A percentile compares a stretch with the other conserved stretches of the same genome.
Evolutionary conservation across 768 basidiomycete genomes (phyloP).

Genomic region (Suillus cothurnatus): DNA sequence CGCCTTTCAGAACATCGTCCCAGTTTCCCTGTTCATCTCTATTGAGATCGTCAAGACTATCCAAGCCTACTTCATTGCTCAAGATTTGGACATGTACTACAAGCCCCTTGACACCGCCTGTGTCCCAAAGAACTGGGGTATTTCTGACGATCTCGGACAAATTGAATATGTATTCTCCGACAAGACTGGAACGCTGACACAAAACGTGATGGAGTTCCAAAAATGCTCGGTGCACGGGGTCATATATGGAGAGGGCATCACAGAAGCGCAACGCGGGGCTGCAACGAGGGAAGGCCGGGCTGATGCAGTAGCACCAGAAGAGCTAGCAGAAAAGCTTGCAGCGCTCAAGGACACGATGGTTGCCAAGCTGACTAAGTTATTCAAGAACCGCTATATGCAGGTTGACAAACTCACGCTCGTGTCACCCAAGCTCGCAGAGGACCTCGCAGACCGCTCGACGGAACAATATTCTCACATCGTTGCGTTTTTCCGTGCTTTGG

Average conservation of each 20-base stretch:
- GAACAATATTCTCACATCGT: constrained; percentile 68
- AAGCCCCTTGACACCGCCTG: constrained; percentile 83
- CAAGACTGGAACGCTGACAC: constrained; percentile 96
- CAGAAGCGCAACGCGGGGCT: constrained; percentile 93
- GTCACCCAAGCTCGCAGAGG: constrained; percentile 80
- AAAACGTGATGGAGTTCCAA: constrained; percentile 99
- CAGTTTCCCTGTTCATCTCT: constrained; percentile 94
- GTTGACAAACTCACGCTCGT: constrained; percentile 83
- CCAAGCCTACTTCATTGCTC: constrained; percentile 94
- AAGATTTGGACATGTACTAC: constrained; percentile 98
- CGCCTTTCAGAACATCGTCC: constrained; percentile 97
- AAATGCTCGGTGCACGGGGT: constrained; percentile 88
- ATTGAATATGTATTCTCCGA: constrained; percentile 95
- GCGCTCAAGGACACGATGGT: constrained; percentile 79
- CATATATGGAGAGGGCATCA: constrained; percentile 90
- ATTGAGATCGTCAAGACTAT: constrained; percentile 99
- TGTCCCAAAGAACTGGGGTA: constrained; percentile 97
- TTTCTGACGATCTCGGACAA: constrained; percentile 97
- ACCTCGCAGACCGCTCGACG: constrained; percentile 62
- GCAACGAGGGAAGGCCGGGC: constrained; percentile 79
- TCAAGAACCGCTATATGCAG: constrained; percentile 88
- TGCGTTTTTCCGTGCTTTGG: constrained; percentile 94
- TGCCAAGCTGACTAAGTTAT: constrained; percentile 66
- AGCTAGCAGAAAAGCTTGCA: constrained; percentile 67
- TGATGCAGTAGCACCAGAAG: constrained; percentile 66